phyloP scores from a whole-genome alignment of 306 rosid genomes.

The Carpinus fangiana region DNA sequence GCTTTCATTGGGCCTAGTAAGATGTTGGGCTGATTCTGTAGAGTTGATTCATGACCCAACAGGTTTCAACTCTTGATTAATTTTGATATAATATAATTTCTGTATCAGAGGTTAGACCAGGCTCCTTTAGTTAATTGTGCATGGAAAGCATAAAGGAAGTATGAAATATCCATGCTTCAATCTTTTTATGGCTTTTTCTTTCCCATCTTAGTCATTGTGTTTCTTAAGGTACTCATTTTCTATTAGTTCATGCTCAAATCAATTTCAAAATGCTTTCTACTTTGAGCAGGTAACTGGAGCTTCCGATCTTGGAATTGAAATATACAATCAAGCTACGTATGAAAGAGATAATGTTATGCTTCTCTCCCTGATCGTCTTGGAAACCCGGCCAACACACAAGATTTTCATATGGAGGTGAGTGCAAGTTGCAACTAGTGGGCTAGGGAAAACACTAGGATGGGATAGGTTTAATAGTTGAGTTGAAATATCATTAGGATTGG shows the following conservation, averaged over 20 bases:
- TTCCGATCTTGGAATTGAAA: conserved; percentile 20
- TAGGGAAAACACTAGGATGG: not conserved
- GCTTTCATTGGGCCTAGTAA: too few species aligned
- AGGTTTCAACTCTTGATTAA: too few species aligned
- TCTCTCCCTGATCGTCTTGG: conserved; percentile 25
- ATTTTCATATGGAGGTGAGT: not conserved
- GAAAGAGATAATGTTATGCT: conserved; percentile 40
- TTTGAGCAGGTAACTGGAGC: not conserved
- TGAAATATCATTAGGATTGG: too few species aligned
- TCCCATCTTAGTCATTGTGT: too few species aligned
- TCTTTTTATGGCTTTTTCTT: too few species aligned
- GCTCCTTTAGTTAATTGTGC: not conserved
- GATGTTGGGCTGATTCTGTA: too few species aligned
- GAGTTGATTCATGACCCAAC: too few species aligned
- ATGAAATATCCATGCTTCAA: not conserved
- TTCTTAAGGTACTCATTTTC: too few species aligned
- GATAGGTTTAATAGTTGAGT: not conserved
- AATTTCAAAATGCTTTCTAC: not conserved
- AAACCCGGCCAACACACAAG: not conserved
- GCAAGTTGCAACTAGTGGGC: not conserved
- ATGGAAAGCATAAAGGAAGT: too few species aligned
- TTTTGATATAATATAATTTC: not conserved
- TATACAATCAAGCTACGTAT: conserved; percentile 54
- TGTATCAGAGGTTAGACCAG: not conserved
- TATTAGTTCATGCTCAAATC: not conserved